Evolutionary conservation across 75 land plant genomes (phyloP), one percentile per base, ranked within the genome.

Genomic region (Azolla pinnata): DNA sequence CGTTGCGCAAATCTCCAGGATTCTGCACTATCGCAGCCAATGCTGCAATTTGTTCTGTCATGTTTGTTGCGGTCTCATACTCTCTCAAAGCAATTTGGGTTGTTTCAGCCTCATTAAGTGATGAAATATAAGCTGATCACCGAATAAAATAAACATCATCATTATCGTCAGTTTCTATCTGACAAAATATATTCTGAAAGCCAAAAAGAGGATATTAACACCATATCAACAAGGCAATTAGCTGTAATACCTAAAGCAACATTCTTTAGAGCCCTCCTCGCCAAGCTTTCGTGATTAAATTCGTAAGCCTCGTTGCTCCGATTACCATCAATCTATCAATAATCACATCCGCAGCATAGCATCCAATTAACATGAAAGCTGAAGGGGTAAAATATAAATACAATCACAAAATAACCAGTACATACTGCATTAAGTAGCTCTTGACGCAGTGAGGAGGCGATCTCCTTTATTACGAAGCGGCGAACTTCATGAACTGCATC

Each of bases 41-140:
- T 51, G 96, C 96, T 28, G 96, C 83, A 82, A 92, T 79, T 57
- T 92, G 96, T n/a, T 92, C 97, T 25, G 90, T 92, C 90, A 92
- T 80, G 56, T 92, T 92, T 52, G 89, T 80, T 29, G 95, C 95
- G 26, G 75, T 54, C 30, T 64, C 78, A 54, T 88, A 92, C 33
- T 88, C 96, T 9, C 70, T 33, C 61, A 83, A 33, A 20, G 76
- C 89, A 53, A 92, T 84, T 31, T 85, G 75, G 12, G 80, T 79
- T 26, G 73, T 30, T 61, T 88, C 83, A 17, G 84, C 71, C 31
- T 82, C 86, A 45, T 85, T 69, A 60, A 91, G 57, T 1, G 81
- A 77, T 23, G 80, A 76, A 58, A 91, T 72, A 71, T 87, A 91
- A 4, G 63, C 93, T 90, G 75, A 29, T 62, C n/a, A n/a, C n/a